Evolutionary conservation across 768 basidiomycete species (phyloP).

Genomic region (Termitomyces sp.): DNA sequence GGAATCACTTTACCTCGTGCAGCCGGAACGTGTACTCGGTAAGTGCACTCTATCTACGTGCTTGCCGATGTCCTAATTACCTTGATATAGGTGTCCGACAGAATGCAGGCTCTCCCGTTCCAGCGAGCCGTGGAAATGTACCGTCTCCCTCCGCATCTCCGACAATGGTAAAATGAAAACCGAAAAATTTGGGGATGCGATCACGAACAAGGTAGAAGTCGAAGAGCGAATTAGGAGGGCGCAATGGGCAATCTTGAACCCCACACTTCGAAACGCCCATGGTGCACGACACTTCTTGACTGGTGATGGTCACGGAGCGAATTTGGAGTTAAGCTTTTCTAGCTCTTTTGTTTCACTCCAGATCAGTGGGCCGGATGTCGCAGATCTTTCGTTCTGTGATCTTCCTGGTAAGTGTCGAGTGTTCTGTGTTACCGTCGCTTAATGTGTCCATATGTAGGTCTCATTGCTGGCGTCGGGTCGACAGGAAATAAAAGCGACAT

Average conservation of each 20-base stretch:
- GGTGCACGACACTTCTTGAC: conserved; percentile 29
- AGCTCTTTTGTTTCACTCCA: conserved; percentile 50
- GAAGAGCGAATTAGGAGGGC: conserved; percentile 65
- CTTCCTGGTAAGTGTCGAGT: conserved; percentile 39
- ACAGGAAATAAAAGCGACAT: conserved; percentile 52
- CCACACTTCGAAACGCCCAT: conserved; percentile 21
- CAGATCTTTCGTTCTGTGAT: conserved; percentile 62
- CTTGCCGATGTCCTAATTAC: not conserved
- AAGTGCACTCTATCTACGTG: too few species aligned
- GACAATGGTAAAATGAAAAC: conserved; percentile 33
- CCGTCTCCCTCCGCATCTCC: conserved; percentile 40
- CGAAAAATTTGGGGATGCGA: conserved; percentile 39
- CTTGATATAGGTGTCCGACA: conserved; percentile 41
- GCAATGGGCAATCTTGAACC: conserved; percentile 62
- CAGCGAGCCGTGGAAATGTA: conserved; percentile 39
- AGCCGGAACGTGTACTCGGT: too few species aligned
- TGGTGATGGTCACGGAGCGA: conserved; percentile 23
- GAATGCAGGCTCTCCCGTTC: conserved; percentile 48
- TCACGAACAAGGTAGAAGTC: conserved; percentile 46
- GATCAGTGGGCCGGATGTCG: conserved; percentile 53
- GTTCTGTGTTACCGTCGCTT: not conserved
- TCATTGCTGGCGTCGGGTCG: conserved; percentile 51
- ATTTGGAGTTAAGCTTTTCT: conserved; percentile 36
- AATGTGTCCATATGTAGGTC: conserved; percentile 24
- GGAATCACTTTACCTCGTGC: too few species aligned